Conservation (phyloP, 2,329 filamentous ascomycete species). For the Colletotrichum liaoningense region DNA sequence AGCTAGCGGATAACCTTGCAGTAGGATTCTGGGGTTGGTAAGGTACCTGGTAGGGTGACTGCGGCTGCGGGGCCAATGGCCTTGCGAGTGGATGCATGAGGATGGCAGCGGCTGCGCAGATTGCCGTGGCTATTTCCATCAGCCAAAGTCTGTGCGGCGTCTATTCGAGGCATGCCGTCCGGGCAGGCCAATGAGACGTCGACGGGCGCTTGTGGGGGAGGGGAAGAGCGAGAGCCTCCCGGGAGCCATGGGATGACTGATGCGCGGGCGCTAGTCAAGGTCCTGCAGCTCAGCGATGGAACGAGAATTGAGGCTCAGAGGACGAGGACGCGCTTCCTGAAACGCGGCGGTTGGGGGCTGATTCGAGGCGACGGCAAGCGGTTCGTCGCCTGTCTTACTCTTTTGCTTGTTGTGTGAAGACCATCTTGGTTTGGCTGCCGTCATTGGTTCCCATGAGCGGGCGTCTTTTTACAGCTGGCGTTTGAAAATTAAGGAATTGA, state of each 20-base stretch:
- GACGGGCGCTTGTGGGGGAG: slow-evolving; percentile 23
- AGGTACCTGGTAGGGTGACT: slow-evolving; percentile 12
- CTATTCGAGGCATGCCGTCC: slow-evolving; percentile 16
- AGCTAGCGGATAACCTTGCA: slow-evolving; percentile 2
- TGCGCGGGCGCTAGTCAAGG: slow-evolving; percentile 11
- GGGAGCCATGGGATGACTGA: slow-evolving; percentile 6
- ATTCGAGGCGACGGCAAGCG: not conserved
- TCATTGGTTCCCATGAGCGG: not conserved
- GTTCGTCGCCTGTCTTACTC: slow-evolving; percentile 16
- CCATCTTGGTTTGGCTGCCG: not conserved
- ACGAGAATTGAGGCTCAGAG: slow-evolving; percentile 13
- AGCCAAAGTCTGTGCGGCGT: slow-evolving; percentile 15
- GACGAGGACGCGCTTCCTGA: slow-evolving; percentile 31
- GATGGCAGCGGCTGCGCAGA: slow-evolving; percentile 28
- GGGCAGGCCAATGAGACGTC: not conserved
- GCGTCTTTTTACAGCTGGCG: not conserved
- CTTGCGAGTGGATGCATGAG: slow-evolving; percentile 3
- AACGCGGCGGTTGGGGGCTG: slow-evolving; percentile 31
- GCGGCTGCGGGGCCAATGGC: slow-evolving; percentile 29
- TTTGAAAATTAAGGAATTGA: slow-evolving; percentile 9
- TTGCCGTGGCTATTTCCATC: slow-evolving; percentile 34
- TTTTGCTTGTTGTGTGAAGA: not conserved
- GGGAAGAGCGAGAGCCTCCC: not conserved
- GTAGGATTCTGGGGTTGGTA: not conserved
- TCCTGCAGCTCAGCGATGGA: slow-evolving; percentile 10